phyloP scores from a whole-genome alignment of 2,329 filamentous ascomycete species.

The Claviceps maximensis region DNA sequence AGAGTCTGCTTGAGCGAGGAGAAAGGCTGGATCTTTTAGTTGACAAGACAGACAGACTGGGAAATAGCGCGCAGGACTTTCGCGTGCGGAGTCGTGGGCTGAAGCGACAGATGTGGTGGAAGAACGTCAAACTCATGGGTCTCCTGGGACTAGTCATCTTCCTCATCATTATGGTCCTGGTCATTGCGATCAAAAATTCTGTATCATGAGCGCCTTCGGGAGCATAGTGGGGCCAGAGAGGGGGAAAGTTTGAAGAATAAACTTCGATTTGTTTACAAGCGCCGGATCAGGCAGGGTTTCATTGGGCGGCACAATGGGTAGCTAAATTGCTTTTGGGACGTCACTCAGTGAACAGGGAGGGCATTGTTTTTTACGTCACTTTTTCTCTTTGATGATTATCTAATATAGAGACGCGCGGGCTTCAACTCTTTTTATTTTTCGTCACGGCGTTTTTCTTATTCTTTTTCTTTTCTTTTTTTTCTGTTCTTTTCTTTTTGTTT shows the following conservation, averaged over 20 bases:
- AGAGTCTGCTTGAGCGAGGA: conserved; percentile 74
- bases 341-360: neutral
- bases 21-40: conserved; percentile 90
- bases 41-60: conserved; percentile 89
- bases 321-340: neutral
- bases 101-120: conserved; percentile 98
- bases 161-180: conserved; percentile 41
- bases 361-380: neutral
- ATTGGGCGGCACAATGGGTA: neutral
- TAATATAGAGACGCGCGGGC: neutral
- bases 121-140: conserved; percentile 92
- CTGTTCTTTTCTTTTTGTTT: neutral
- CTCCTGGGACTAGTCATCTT: conserved; percentile 57
- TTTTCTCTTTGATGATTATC: neutral
- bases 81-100: conserved; percentile 73
- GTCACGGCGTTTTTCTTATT: neutral
- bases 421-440: neutral
- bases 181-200: conserved; percentile 37
- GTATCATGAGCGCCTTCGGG: neutral
- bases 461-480: neutral
- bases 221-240: neutral
- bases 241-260: neutral
- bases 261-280: neutral
- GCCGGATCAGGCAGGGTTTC: neutral
- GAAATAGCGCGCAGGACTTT: conserved; percentile 81